These are phyloP conservation scores for Fusarium brachygibbosum DNA, from an alignment of 2,329 filamentous ascomycete species.

Conservation along the genomic window DNA sequence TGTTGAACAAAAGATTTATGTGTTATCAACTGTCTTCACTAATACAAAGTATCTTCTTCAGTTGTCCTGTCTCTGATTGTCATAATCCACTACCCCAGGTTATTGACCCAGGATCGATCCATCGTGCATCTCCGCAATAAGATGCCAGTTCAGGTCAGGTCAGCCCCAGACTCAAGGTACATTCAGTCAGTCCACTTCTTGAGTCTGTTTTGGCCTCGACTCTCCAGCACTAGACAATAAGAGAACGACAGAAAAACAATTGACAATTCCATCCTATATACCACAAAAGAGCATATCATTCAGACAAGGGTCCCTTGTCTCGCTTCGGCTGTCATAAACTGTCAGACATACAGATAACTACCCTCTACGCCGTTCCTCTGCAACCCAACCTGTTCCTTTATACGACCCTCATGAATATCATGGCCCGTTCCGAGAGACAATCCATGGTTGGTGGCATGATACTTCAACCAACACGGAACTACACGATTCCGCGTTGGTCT, in stretches of 20 bases:
- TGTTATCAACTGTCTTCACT: too few species aligned
- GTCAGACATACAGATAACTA: conserved; percentile 18
- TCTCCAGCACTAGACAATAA: not conserved
- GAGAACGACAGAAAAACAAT: not conserved
- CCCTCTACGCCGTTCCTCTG: conserved; percentile 8
- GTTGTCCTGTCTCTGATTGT: not conserved
- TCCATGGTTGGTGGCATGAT: not conserved
- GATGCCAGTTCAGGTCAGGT: not conserved
- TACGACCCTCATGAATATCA: not conserved
- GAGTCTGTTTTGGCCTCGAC: not conserved
- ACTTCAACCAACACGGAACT: conserved; percentile 12
- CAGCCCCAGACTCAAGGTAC: not conserved
- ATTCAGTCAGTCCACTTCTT: not conserved
- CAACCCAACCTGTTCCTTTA: conserved; percentile 15
- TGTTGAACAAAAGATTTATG: not conserved
- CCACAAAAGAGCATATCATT: not conserved
- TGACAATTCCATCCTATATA: not conserved
- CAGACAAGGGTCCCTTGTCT: conserved; percentile 31
- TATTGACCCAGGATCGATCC: not conserved
- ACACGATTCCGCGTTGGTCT: conserved; percentile 4
- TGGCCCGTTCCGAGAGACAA: conserved; percentile 9
- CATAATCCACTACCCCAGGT: not conserved
- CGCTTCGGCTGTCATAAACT: conserved; percentile 16
- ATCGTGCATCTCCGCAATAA: conserved; percentile 36
- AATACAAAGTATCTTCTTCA: too few species aligned